Evolutionary conservation across 2,329 filamentous ascomycete genomes (phyloP).

Genomic region (Epichloe gansuensis): DNA sequence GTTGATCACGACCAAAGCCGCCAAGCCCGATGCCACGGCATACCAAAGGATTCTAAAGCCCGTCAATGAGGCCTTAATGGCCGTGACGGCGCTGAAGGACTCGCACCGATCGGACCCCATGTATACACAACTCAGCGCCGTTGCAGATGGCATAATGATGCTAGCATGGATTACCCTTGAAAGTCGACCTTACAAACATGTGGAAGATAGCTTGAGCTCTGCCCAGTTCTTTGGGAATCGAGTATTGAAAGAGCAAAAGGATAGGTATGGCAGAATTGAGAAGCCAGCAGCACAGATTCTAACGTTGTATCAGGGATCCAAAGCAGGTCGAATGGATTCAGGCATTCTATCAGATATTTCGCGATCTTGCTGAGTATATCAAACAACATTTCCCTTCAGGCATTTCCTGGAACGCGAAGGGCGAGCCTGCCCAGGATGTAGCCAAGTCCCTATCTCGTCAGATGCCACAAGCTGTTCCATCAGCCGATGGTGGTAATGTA

Average conservation of each 20-base stretch:
- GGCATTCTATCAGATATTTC: conserved; percentile 85
- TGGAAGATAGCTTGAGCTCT: conserved; percentile 69
- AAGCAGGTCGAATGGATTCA: conserved; percentile 82
- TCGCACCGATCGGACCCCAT: conserved; percentile 62
- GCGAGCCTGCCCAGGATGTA: conserved; percentile 59
- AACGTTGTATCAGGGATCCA: conserved; percentile 45
- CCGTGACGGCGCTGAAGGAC: conserved; percentile 71
- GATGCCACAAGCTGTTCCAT: conserved; percentile 27
- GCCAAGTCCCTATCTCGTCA: conserved; percentile 39
- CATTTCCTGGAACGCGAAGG: conserved; percentile 75
- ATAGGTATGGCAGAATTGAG: conserved; percentile 29
- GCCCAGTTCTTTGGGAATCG: conserved; percentile 93
- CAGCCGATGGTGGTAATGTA: conserved; percentile 41
- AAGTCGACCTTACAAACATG: conserved; percentile 70
- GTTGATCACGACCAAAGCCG: conserved; percentile 77
- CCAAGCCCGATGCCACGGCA: conserved; percentile 66
- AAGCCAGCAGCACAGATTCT: background rate
- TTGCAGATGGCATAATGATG: conserved; percentile 80
- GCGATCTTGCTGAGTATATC: conserved; percentile 69
- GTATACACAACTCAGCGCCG: conserved; percentile 73
- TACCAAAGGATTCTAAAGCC: conserved; percentile 75
- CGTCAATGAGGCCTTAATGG: conserved; percentile 70
- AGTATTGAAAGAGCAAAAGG: conserved; percentile 83
- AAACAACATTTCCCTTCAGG: conserved; percentile 72
- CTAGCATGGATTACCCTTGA: conserved; percentile 86